phyloP scores from a whole-genome alignment of 345 rosid species.

The Salix viminalis region DNA sequence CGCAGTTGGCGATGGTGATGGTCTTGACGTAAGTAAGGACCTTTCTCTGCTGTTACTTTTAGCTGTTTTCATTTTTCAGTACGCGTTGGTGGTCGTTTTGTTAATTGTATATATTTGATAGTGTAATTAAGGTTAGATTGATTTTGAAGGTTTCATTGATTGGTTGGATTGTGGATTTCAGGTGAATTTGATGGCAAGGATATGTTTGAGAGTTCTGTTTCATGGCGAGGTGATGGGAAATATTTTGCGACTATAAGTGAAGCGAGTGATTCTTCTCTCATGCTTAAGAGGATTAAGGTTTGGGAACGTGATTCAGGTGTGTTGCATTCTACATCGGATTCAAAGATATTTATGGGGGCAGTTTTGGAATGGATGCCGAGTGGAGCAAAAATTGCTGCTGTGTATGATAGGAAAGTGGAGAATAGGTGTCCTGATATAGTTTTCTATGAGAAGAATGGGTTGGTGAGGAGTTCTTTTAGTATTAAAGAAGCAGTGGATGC shows the following conservation, averaged over 20 bases:
- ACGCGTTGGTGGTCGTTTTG: neutral
- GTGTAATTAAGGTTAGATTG: neutral
- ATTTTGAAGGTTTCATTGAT: conserved; percentile 5
- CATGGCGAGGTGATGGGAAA: conserved; percentile 98
- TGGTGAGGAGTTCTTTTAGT: conserved; percentile 66
- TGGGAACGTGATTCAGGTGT: conserved; percentile 92
- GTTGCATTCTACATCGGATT: conserved; percentile 68
- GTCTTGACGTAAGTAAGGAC: conserved; percentile 82
- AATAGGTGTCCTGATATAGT: conserved; percentile 54
- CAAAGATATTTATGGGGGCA: conserved; percentile 56
- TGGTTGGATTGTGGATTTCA: conserved; percentile 18
- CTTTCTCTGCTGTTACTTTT: conserved; percentile 30
- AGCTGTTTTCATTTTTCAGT: neutral
- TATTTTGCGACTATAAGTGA: conserved; percentile 63
- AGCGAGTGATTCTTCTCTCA: conserved; percentile 32
- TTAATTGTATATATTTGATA: neutral
- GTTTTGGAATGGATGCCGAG: conserved; percentile 97
- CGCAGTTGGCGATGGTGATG: conserved; percentile 39
- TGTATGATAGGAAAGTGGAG: conserved; percentile 52
- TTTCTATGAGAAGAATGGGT: conserved; percentile 87
- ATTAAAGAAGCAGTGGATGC: conserved; percentile 47
- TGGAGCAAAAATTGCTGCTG: conserved; percentile 89
- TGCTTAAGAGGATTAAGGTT: conserved; percentile 59
- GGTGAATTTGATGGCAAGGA: conserved; percentile 38
- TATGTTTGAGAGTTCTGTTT: conserved; percentile 43